A percentile compares a stretch with the other conserved stretches of the same genome.
Conservation (phyloP, 2,329 filamentous ascomycete species). For the Drechslerella dactyloides region DNA sequence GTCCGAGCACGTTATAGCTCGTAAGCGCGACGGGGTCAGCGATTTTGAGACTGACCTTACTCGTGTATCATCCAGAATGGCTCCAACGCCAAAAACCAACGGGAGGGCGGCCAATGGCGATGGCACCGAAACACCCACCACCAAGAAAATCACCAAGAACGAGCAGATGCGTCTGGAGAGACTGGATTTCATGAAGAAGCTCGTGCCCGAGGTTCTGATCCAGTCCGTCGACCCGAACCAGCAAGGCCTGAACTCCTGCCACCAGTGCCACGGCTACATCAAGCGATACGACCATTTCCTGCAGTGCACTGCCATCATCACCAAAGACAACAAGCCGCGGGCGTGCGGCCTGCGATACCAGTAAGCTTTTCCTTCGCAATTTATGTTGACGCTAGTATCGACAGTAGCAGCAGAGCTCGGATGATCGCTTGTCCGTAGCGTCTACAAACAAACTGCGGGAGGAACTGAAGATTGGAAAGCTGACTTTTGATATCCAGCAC, state of each 20-base stretch:
- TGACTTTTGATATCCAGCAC: slow-evolving; percentile 16
- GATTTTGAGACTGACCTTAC: too few relatives aligned
- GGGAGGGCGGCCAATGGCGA: slow-evolving; percentile 40
- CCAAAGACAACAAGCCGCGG: slow-evolving; percentile 44
- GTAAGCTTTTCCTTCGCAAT: slow-evolving; percentile 14
- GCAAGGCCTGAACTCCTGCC: slow-evolving; percentile 43
- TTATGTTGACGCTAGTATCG: too few relatives aligned
- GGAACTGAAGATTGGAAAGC: too few relatives aligned
- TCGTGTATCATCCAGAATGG: slow-evolving; percentile 16
- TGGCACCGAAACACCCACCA: slow-evolving; percentile 36
- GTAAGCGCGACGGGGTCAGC: too few relatives aligned
- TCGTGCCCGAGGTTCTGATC: slow-evolving; percentile 39
- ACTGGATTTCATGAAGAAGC: slow-evolving; percentile 47
- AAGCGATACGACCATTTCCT: slow-evolving; percentile 48
- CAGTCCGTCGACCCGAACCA: slow-evolving; percentile 46
- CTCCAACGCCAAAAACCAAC: slow-evolving; percentile 42
- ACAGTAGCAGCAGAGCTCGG: too few relatives aligned
- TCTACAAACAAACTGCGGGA: too few relatives aligned
- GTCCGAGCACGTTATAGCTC: too few relatives aligned
- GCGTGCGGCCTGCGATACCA: slow-evolving; percentile 44
- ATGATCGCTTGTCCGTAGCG: too few relatives aligned
- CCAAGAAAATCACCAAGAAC: slow-evolving; percentile 49
- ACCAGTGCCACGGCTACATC: slow-evolving; percentile 45
- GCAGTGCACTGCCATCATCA: slow-evolving; percentile 45
- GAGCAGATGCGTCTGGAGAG: slow-evolving; percentile 43